Evolutionary conservation across 208 protist genomes (phyloP).

Genomic region (Crithidia fasciculata): DNA sequence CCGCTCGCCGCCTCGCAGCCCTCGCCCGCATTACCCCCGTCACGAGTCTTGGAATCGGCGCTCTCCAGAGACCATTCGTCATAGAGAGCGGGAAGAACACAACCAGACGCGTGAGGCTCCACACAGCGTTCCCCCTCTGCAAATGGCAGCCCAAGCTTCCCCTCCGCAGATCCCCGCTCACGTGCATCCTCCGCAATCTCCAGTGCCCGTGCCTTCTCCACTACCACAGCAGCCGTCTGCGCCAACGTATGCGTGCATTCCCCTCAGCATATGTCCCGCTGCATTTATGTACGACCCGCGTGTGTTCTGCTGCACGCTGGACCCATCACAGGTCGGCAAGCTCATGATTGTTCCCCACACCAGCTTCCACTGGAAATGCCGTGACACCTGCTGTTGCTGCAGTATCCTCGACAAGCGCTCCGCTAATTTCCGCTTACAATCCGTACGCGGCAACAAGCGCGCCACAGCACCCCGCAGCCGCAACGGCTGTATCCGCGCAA

Average conservation of each 20-base stretch:
- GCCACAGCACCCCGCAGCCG: neutral
- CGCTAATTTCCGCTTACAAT: neutral
- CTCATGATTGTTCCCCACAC: slow-evolving; percentile 20
- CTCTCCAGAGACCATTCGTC: too few relatives aligned
- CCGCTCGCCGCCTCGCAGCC: neutral
- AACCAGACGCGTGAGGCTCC: too few relatives aligned
- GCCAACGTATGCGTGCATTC: slow-evolving; percentile 67
- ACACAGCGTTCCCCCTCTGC: too few relatives aligned
- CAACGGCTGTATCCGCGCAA: neutral
- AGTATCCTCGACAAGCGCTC: neutral
- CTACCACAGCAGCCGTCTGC: neutral
- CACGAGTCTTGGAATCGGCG: neutral
- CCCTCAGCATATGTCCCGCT: slow-evolving; percentile 50
- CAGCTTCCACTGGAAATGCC: neutral
- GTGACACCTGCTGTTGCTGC: neutral
- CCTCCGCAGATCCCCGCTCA: too few relatives aligned
- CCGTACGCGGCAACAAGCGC: neutral
- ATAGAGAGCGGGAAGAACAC: too few relatives aligned
- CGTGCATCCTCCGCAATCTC: neutral
- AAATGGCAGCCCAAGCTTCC: too few relatives aligned
- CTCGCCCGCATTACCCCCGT: neutral
- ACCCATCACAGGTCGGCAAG: slow-evolving; percentile 49
- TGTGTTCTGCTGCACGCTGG: slow-evolving; percentile 58
- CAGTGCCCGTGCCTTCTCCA: neutral
- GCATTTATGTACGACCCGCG: slow-evolving; percentile 65